Evolutionary conservation across 1,284 basidiomycete genomes (phyloP), one percentile per base, ranked within the genome.

Genomic region (Pascua sp.): DNA sequence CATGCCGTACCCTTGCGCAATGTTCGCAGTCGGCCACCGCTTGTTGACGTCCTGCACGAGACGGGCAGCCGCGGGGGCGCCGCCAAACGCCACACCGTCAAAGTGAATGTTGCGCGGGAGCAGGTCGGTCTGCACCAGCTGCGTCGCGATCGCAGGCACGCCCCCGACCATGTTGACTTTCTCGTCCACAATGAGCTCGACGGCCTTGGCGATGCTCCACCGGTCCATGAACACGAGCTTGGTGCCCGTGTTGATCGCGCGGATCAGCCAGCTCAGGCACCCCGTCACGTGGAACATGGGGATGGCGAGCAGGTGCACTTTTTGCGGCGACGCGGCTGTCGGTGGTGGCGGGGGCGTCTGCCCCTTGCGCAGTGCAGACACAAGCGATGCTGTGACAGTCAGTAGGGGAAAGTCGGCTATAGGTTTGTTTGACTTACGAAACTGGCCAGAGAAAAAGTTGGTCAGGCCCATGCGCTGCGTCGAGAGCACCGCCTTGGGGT

Each of bases 241-340:
- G 24, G 59, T 64, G 11, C 73, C 73, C 12, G 58, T 65, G 41
- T 61, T 61, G 48, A 73, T 61, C 1, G 70, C 65, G 2, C 64
- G 53, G 57, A 73, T 61, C 18, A 76, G 62, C 63, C 70, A 70
- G 7, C 67, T 65, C 1, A 74, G 62, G 55, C 69, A 70, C n/a
- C 73, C 73, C 0, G 73, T 76, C 5, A 73, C 72, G 68, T 76
- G 73, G 62, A 76, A 76, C 2, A 74, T 62, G 4, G 72, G 73
- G 44, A 76, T 67, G 8, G 72, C 52, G 32, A 74, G 58, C 3
- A 76, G 60, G 15, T 15, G 15, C 11, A 49, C 43, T 8, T 10
- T 4, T 40, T 53, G 47, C 44, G 40, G 42, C 16, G 47, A 37
- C 8, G n/a, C 24, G 24, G 24, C 24, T 7, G 24, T 32, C 7